Conservation (phyloP, 495 filamentous ascomycete species). For the Penicillium paxilli region DNA sequence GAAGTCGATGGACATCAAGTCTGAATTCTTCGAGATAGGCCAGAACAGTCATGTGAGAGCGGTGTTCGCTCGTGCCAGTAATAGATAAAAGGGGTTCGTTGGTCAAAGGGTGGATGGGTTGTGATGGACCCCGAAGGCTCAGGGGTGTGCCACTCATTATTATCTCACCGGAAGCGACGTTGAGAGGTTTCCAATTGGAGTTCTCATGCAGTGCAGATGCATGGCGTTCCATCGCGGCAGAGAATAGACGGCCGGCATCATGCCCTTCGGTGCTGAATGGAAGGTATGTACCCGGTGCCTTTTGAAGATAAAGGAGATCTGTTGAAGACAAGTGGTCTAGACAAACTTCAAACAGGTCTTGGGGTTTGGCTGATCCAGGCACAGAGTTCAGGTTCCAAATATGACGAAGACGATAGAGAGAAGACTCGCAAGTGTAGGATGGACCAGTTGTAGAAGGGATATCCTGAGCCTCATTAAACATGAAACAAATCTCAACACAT, state of each 20-base stretch:
- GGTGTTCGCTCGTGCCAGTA: conserved; percentile 21
- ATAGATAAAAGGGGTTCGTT: conserved; percentile 45
- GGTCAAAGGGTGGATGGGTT: conserved; percentile 45
- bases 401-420: conserved; percentile 50
- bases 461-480: conserved; percentile 30
- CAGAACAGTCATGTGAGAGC: conserved; percentile 27
- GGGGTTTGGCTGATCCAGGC: conserved; percentile 11
- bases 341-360: conserved; percentile 35
- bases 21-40: conserved; percentile 43
- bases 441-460: conserved; percentile 23
- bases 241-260: conserved; percentile 11
- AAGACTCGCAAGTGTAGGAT: conserved; percentile 49
- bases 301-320: conserved; percentile 49
- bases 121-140: conserved; percentile 29
- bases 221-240: conserved; percentile 32
- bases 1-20: conserved; percentile 38
- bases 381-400: conserved; percentile 37
- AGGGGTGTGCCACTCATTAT: conserved; percentile 27
- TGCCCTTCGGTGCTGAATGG: conserved; percentile 18
- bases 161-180: conserved; percentile 23
- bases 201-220: conserved; percentile 39
- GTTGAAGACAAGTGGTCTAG: conserved; percentile 57
- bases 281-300: conserved; percentile 28
- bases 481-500: conserved; percentile 83
- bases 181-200: conserved; percentile 35